A percentile compares a stretch with the other conserved stretches of the same genome.
These are phyloP conservation scores for Cubamyces sp. DNA, from an alignment of 768 basidiomycete species.

Conservation along the genomic window DNA sequence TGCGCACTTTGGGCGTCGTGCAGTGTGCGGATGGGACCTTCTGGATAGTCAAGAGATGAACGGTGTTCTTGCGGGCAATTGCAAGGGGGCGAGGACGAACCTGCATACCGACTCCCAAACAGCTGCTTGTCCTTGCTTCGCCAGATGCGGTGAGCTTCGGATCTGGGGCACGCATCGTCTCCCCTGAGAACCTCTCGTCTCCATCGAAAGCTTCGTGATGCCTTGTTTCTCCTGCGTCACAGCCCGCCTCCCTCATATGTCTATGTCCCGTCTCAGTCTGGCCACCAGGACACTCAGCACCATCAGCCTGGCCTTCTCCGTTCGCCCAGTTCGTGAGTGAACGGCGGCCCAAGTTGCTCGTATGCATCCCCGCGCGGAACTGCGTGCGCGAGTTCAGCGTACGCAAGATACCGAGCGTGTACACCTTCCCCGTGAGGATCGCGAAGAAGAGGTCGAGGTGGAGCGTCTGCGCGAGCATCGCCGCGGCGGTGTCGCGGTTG, in stretches of 20 bases:
- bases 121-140: neutral
- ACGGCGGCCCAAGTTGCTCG: constrained; percentile 45
- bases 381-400: constrained; percentile 36
- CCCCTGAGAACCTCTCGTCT: neutral
- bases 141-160: neutral
- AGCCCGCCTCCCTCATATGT: too few relatives aligned
- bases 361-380: constrained; percentile 40
- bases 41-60: too few relatives aligned
- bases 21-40: neutral
- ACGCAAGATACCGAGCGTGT: constrained; percentile 34
- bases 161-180: neutral
- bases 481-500: neutral
- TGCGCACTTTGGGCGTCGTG: constrained; percentile 4
- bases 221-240: neutral
- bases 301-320: neutral
- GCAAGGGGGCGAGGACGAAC: neutral
- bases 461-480: constrained; percentile 1
- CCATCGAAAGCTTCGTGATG: neutral
- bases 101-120: neutral
- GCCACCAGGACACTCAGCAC: neutral
- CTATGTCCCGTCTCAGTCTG: too few relatives aligned
- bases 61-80: too few relatives aligned
- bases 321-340: constrained; percentile 43
- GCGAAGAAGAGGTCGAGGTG: constrained; percentile 46
- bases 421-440: constrained; percentile 55